Percentiles rank a stretch among this genome's conserved stretches.
Conservation (phyloP, 345 rosid genomes). For the Sonneratia caseolaris region DNA sequence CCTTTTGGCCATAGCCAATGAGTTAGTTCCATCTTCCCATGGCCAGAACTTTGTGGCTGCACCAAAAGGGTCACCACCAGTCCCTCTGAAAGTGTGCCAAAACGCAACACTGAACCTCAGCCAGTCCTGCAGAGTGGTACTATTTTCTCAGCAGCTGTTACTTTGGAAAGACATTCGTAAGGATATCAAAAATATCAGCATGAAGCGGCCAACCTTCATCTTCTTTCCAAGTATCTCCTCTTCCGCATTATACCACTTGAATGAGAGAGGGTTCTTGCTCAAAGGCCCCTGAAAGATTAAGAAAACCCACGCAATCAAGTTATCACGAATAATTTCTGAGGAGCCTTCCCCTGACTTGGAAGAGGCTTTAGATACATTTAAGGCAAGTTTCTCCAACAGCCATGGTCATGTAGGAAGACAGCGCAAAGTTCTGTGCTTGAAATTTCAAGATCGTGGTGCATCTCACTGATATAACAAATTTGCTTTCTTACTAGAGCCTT, state of each 20-base stretch:
- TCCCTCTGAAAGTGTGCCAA: slow-evolving; percentile 96
- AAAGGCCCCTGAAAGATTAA: slow-evolving; percentile 51
- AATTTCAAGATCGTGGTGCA: background rate
- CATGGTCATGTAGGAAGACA: too few relatives aligned
- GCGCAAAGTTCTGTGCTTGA: background rate
- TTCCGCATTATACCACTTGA: slow-evolving; percentile 82
- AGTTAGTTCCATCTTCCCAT: slow-evolving; percentile 98
- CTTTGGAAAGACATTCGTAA: background rate
- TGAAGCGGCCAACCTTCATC: slow-evolving; percentile 59
- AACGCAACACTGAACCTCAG: slow-evolving; percentile 94
- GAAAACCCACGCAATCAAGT: background rate
- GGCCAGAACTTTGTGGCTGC: slow-evolving; percentile 85
- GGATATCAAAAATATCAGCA: background rate
- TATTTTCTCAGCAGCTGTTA: background rate
- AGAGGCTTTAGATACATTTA: background rate
- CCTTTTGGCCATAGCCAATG: slow-evolving; percentile 86
- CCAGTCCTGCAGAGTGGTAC: slow-evolving; percentile 56
- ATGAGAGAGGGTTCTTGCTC: slow-evolving; percentile 68
- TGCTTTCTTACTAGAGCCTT: background rate
- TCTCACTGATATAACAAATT: background rate
- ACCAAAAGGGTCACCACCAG: slow-evolving; percentile 94
- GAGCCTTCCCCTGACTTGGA: background rate
- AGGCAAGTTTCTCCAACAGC: background rate
- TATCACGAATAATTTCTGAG: background rate
- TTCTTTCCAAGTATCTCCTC: slow-evolving; percentile 91